Base-by-base conservation (phyloP, 83 land plant species). In the Diphasiastrum complanatum region DNA sequence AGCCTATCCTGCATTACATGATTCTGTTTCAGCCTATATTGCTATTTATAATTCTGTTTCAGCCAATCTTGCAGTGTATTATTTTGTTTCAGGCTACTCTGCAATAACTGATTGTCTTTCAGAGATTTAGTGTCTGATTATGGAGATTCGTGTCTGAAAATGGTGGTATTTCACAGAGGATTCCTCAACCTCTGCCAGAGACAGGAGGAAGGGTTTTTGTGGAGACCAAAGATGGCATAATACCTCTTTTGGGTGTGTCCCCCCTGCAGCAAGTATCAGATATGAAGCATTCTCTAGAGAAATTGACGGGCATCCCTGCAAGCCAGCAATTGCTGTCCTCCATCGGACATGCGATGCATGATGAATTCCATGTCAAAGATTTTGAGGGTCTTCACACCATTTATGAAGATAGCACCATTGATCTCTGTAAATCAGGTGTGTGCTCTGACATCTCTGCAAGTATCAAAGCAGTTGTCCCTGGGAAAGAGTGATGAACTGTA, bases 331-430 rank as follows among this genome's bases (percentile, higher is more conserved):
- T 78, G 4, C 47, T 78, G 18, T 68, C 79, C 8, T 78, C 79
- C 8, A 66, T 74, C 12, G 81, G 81, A 14, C 69, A 79, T 33
- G 65, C 75, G 31, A 78, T 78, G 81, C 81, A 78, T 43, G 74
- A 75, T 64, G 81, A 78, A 18, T 69, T 77, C 29, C 51, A 25
- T 11, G 48, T 77, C 12, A 41, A 51, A 4, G 73, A 77, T 41
- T 74, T 68, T 45, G 69, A 78, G 38, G 81, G 79, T 35, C 53
- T 65, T 24, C 74, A 78, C 62, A 60, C 57, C 37, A 59, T 78
- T 32, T 74, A 69, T 58, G 79, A 78, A 47, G 79, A 76, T 66
- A 75, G 80, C 57, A 51, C 64, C 14, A 51, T 78, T 29, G 81
- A 78, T 61, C 74, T 78, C 43, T 67, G 64, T 40, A 68, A 67